Percentiles rank a stretch among this genome's conserved stretches.
Conservation (phyloP, 2,329 filamentous ascomycete species). For the Didymella segeticola region DNA sequence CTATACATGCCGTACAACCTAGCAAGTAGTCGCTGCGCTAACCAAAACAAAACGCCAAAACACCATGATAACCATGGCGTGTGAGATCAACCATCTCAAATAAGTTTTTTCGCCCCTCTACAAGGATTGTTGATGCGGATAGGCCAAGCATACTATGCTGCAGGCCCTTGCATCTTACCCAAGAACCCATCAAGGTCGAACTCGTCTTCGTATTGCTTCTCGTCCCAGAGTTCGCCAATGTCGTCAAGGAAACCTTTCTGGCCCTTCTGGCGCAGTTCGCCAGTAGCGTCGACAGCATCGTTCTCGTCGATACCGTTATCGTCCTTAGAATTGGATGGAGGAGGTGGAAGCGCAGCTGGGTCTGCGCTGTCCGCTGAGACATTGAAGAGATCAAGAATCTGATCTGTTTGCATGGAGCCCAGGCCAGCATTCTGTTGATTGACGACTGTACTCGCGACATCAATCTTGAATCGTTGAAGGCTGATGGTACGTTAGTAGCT, state of each 20-base stretch:
- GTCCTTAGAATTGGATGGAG: slow-evolving; percentile 67
- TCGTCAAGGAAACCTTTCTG: slow-evolving; percentile 98
- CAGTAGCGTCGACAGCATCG: slow-evolving; percentile 79
- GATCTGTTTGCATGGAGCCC: slow-evolving; percentile 96
- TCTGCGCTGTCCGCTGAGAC: slow-evolving; percentile 60
- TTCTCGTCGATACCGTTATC: slow-evolving; percentile 81
- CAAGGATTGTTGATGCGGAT: background rate
- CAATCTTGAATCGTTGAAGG: slow-evolving; percentile 98
- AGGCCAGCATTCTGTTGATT: slow-evolving; percentile 98
- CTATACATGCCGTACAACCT: slow-evolving; percentile 5
- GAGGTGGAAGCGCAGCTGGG: slow-evolving; percentile 63
- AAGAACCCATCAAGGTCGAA: slow-evolving; percentile 96
- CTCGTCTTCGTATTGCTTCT: slow-evolving; percentile 96
- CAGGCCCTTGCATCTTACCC: slow-evolving; percentile 78
- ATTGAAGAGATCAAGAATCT: slow-evolving; percentile 96
- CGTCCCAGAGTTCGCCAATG: slow-evolving; percentile 94
- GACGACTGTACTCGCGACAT: slow-evolving; percentile 96
- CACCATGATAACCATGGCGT: background rate
- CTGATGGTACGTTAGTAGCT: slow-evolving; percentile 53
- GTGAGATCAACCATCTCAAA: background rate
- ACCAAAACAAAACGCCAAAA: slow-evolving; percentile 7
- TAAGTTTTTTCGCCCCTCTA: background rate
- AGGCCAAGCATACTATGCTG: background rate
- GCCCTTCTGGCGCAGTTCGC: slow-evolving; percentile 89
- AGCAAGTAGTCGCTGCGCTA: slow-evolving; percentile 3